These are phyloP conservation scores for Colletotrichum kahawae DNA, from an alignment of 2,329 filamentous ascomycete genomes.

Conservation along the genomic window DNA sequence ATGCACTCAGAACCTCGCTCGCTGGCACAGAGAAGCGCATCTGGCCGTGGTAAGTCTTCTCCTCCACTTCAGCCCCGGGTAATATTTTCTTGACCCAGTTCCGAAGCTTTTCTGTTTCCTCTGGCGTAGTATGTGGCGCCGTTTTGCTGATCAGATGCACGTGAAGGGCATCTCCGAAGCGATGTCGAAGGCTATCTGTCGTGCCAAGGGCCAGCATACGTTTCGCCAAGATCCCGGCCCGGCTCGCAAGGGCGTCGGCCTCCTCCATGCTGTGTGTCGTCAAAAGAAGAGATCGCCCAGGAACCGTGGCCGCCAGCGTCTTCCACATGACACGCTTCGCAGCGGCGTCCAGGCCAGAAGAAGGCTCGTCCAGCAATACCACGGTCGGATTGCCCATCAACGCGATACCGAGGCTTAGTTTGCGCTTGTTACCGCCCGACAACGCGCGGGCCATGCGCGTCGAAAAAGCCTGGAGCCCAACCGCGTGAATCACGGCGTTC, in stretches of 20 bases:
- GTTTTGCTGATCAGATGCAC: conserved; percentile 80
- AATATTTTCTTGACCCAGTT: conserved; percentile 69
- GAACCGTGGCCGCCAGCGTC: conserved; percentile 75
- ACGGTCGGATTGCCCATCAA: conserved; percentile 92
- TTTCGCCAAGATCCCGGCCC: conserved; percentile 84
- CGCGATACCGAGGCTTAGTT: conserved; percentile 86
- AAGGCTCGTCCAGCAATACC: conserved; percentile 87
- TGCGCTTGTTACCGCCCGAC: conserved; percentile 93
- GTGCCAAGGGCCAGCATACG: conserved; percentile 87
- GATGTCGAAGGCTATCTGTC: conserved; percentile 71
- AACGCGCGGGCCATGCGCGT: conserved; percentile 79
- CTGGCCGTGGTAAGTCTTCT: conserved; percentile 83
- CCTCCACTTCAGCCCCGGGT: conserved; percentile 70
- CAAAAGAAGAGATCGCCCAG: conserved; percentile 81
- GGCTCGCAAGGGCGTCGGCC: conserved; percentile 83
- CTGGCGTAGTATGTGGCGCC: conserved; percentile 73
- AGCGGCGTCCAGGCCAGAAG: conserved; percentile 86
- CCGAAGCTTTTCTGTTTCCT: conserved; percentile 71
- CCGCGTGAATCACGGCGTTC: conserved; percentile 76
- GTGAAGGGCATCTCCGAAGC: conserved; percentile 80
- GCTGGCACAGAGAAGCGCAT: conserved; percentile 80
- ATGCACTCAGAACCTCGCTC: conserved; percentile 34
- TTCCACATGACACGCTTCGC: conserved; percentile 94
- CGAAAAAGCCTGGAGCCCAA: conserved; percentile 75
- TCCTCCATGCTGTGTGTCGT: conserved; percentile 98